Evolutionary conservation across 1,284 basidiomycete species (phyloP).

Genomic region (Pascua guehoae): DNA sequence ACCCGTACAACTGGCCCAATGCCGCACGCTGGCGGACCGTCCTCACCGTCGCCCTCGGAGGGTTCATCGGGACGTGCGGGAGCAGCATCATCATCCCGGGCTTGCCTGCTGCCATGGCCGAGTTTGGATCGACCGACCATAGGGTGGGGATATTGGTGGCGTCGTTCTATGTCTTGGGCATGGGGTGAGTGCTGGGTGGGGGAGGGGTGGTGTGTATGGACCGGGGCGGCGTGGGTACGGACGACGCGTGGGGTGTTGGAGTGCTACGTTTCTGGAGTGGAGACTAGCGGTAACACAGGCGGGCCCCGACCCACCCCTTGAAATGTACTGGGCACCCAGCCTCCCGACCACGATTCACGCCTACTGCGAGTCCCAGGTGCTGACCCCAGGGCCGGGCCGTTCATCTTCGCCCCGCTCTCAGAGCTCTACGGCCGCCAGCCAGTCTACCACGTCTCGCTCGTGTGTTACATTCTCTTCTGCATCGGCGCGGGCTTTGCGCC

Average conservation of each 20-base stretch:
- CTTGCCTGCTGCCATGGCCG: constrained; percentile 28
- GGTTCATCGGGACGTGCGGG: constrained; percentile 43
- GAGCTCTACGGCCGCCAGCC: constrained; percentile 51
- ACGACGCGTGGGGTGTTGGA: no score
- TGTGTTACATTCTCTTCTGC: constrained; percentile 42
- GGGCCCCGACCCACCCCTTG: no score
- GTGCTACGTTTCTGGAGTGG: no score
- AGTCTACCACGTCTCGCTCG: constrained; percentile 41
- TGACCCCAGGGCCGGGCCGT: constrained; percentile 45
- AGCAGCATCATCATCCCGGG: constrained; percentile 44
- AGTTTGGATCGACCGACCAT: constrained; percentile 34
- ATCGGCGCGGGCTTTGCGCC: constrained; percentile 37
- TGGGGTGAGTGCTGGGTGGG: constrained; percentile 30
- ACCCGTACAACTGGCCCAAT: constrained; percentile 40
- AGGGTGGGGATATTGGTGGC: constrained; percentile 41
- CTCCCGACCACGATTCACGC: no score
- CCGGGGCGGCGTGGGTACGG: no score
- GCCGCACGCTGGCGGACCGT: constrained; percentile 33
- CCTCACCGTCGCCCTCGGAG: constrained; percentile 37
- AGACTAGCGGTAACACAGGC: no score
- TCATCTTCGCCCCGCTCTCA: constrained; percentile 51
- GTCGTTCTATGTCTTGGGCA: constrained; percentile 42
- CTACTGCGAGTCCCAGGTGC: no score
- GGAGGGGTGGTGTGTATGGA: neutral
- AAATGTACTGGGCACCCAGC: no score